A percentile compares a stretch with the other conserved stretches of the same genome.
Conservation (phyloP, 768 basidiomycete genomes). For the Cystofilobasidium bisporidii region DNA sequence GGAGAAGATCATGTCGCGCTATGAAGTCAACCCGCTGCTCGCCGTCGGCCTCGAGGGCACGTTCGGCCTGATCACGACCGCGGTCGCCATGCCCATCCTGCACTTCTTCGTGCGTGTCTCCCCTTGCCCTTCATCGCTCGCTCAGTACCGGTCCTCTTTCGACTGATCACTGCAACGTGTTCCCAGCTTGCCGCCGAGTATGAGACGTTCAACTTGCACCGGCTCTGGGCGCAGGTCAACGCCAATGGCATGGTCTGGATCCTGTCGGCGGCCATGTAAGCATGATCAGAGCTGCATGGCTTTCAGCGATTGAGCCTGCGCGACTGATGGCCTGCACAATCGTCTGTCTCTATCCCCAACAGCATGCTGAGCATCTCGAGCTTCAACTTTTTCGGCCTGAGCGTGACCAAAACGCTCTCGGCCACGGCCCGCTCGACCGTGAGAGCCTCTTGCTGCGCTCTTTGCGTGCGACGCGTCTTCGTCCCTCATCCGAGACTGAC, state of each 20-base stretch:
- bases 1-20: conserved; percentile 86
- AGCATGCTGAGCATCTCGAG: conserved; percentile 48
- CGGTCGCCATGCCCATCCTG: conserved; percentile 69
- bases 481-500: too few relatives aligned
- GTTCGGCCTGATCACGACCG: conserved; percentile 72
- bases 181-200: conserved; percentile 43
- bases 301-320: too few relatives aligned
- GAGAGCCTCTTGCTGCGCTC: not conserved
- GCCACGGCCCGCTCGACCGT: conserved; percentile 29
- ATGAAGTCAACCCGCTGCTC: conserved; percentile 68
- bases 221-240: conserved; percentile 83
- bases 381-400: conserved; percentile 65
- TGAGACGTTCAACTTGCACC: conserved; percentile 68
- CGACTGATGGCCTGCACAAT: too few relatives aligned
- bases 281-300: not conserved
- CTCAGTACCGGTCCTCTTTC: too few relatives aligned
- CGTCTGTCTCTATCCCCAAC: conserved; percentile 8
- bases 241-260: conserved; percentile 54
- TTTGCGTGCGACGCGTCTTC: too few relatives aligned
- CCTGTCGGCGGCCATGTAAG: conserved; percentile 15
- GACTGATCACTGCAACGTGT: too few relatives aligned
- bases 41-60: conserved; percentile 93
- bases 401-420: conserved; percentile 32
- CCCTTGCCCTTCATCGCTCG: not conserved
- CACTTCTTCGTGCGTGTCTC: conserved; percentile 32